Evolutionary conservation across 768 basidiomycete genomes (phyloP).

Genomic region (Leucocoprinus sp.): DNA sequence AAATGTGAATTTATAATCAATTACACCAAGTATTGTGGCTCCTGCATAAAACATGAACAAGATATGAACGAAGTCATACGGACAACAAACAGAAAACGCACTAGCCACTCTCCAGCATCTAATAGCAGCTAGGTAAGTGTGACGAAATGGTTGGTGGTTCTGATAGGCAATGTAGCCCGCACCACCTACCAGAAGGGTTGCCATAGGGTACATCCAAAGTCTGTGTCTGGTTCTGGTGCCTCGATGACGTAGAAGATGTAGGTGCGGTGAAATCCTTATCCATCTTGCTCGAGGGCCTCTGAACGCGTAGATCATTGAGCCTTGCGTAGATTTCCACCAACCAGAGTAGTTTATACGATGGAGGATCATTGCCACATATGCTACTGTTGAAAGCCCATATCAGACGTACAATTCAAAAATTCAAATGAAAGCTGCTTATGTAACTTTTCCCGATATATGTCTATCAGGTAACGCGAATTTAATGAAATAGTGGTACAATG

Average conservation of each 20-base stretch:
- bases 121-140: slow-evolving; percentile 61
- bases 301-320: neutral
- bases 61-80: neutral
- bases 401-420: no score
- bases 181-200: slow-evolving; percentile 27
- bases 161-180: slow-evolving; percentile 49
- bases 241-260: neutral
- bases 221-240: neutral
- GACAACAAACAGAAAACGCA: slow-evolving; percentile 22
- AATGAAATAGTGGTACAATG: neutral
- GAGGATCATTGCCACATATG: slow-evolving; percentile 11
- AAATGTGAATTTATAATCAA: slow-evolving; percentile 71
- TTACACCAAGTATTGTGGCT: slow-evolving; percentile 52
- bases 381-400: no score
- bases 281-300: slow-evolving; percentile 1
- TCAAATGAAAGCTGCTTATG: no score
- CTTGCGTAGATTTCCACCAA: slow-evolving; percentile 6
- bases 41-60: slow-evolving; percentile 28
- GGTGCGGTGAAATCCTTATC: slow-evolving; percentile 2
- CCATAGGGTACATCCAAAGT: slow-evolving; percentile 31
- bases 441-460: no score
- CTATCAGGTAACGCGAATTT: no score
- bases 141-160: slow-evolving; percentile 64
- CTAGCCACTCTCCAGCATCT: slow-evolving; percentile 78
- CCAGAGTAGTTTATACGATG: slow-evolving; percentile 1